Evolutionary conservation across 2,329 filamentous ascomycete genomes (phyloP).

Genomic region (Curvularia lunata): DNA sequence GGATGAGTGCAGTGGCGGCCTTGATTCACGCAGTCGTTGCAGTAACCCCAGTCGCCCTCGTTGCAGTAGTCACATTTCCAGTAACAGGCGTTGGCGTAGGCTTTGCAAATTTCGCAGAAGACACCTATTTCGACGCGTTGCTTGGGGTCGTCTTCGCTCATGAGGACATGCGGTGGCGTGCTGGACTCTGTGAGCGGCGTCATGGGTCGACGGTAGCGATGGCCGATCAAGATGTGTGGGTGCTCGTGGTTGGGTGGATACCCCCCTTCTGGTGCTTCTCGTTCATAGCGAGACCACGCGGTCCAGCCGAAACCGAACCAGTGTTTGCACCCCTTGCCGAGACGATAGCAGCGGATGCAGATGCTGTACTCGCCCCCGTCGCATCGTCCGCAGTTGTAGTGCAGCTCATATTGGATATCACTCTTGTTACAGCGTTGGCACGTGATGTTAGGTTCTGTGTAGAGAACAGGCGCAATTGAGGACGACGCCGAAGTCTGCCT

Average conservation of each 20-base stretch:
- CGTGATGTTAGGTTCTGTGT: slow-evolving; percentile 72
- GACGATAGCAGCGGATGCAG: slow-evolving; percentile 80
- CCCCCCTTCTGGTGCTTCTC: slow-evolving; percentile 50
- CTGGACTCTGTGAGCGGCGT: slow-evolving; percentile 32
- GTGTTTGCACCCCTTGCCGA: slow-evolving; percentile 76
- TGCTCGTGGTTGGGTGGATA: slow-evolving; percentile 52
- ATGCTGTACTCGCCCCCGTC: slow-evolving; percentile 75
- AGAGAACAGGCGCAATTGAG: slow-evolving; percentile 51
- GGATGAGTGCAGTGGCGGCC: slow-evolving; percentile 82
- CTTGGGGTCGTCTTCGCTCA: slow-evolving; percentile 71
- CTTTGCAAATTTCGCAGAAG: slow-evolving; percentile 79
- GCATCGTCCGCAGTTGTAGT: slow-evolving; percentile 82
- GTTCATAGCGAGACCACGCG: slow-evolving; percentile 70
- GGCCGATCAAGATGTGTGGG: slow-evolving; percentile 61
- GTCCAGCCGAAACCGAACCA: slow-evolving; percentile 87
- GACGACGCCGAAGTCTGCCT: slow-evolving; percentile 24
- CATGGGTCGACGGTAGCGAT: slow-evolving; percentile 50
- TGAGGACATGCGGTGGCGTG: slow-evolving; percentile 27
- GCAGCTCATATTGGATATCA: slow-evolving; percentile 83
- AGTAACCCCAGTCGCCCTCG: slow-evolving; percentile 93
- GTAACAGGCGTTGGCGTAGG: slow-evolving; percentile 80
- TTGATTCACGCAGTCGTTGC: slow-evolving; percentile 83
- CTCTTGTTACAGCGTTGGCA: slow-evolving; percentile 74
- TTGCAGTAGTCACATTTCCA: slow-evolving; percentile 91
- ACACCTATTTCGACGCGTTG: slow-evolving; percentile 76